Percentiles rank a stretch among this genome's conserved stretches.
phyloP scores from a whole-genome alignment of 441 rosid species.

The Iberis amara region DNA sequence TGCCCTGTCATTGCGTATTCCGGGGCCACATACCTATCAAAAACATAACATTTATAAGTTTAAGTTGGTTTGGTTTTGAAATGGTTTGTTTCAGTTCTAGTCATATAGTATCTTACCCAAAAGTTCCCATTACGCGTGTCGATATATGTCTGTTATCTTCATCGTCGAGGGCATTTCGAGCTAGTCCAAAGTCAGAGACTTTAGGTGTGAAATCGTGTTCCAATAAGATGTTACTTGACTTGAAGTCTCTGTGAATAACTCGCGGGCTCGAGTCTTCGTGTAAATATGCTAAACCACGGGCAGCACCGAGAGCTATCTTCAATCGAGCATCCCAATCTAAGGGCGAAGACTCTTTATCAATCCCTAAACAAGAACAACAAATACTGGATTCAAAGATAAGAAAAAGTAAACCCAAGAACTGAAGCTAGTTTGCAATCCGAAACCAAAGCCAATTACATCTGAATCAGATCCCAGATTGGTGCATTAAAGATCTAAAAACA shows the following conservation, averaged over 20 bases:
- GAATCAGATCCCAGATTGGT: neutral
- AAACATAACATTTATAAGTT: neutral
- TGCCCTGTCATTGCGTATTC: slow-evolving; percentile 99
- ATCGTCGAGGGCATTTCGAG: slow-evolving; percentile 75
- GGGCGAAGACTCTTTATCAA: slow-evolving; percentile 66
- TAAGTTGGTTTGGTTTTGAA: neutral
- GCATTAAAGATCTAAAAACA: neutral
- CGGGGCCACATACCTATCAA: slow-evolving; percentile 75
- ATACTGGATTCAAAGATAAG: too few species aligned
- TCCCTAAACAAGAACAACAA: neutral
- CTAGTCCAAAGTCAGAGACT: slow-evolving; percentile 93
- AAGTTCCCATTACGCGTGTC: slow-evolving; percentile 98
- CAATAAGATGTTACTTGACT: slow-evolving; percentile 86
- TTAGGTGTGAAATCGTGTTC: slow-evolving; percentile 90
- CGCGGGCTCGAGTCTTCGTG: slow-evolving; percentile 97
- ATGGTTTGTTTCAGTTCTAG: neutral
- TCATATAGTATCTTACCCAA: slow-evolving; percentile 48
- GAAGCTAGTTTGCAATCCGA: too few species aligned
- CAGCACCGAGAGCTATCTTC: slow-evolving; percentile 92
- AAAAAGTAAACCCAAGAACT: too few species aligned
- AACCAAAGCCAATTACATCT: neutral
- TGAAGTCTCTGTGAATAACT: slow-evolving; percentile 95
- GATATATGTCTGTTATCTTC: slow-evolving; percentile 86
- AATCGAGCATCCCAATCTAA: slow-evolving; percentile 82
- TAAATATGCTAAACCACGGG: slow-evolving; percentile 83